These are phyloP conservation scores for Cladosporium sphaerospermum DNA, from an alignment of 2,329 filamentous ascomycete genomes.

Conservation along the genomic window DNA sequence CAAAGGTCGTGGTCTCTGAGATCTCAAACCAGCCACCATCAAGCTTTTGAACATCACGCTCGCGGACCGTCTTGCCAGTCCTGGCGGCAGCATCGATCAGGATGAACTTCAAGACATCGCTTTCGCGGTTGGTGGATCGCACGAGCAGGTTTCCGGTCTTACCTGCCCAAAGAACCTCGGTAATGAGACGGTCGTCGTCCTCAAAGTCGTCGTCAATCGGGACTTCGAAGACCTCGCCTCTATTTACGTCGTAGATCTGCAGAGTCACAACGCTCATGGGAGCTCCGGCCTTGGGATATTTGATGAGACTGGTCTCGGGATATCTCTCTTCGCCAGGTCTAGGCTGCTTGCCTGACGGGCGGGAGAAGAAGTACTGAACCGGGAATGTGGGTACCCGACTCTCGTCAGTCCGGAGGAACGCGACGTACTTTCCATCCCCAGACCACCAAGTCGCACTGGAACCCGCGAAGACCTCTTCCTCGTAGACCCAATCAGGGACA, in stretches of 20 bases:
- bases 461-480: slow-evolving; percentile 73
- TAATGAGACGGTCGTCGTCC: slow-evolving; percentile 81
- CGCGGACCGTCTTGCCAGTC: slow-evolving; percentile 70
- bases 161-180: slow-evolving; percentile 86
- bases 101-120: slow-evolving; percentile 81
- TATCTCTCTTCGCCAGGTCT: slow-evolving; percentile 73
- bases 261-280: slow-evolving; percentile 88
- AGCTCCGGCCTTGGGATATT: slow-evolving; percentile 93
- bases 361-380: slow-evolving; percentile 84
- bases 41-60: slow-evolving; percentile 71
- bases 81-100: slow-evolving; percentile 72
- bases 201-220: slow-evolving; percentile 69
- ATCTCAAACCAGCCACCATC: slow-evolving; percentile 98
- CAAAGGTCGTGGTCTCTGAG: slow-evolving; percentile 74
- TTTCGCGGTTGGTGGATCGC: slow-evolving; percentile 89
- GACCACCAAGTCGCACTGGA: slow-evolving; percentile 95
- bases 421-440: slow-evolving; percentile 77
- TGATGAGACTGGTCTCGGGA: slow-evolving; percentile 84
- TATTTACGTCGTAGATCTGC: slow-evolving; percentile 78
- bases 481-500: slow-evolving; percentile 95
- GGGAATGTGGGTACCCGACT: slow-evolving; percentile 85
- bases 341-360: slow-evolving; percentile 69
- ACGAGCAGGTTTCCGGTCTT: slow-evolving; percentile 67
- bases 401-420: slow-evolving; percentile 91
- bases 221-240: slow-evolving; percentile 72